Evolutionary conservation across 2,329 filamentous ascomycete genomes (phyloP).

Genomic region (Chaetomium sp.): DNA sequence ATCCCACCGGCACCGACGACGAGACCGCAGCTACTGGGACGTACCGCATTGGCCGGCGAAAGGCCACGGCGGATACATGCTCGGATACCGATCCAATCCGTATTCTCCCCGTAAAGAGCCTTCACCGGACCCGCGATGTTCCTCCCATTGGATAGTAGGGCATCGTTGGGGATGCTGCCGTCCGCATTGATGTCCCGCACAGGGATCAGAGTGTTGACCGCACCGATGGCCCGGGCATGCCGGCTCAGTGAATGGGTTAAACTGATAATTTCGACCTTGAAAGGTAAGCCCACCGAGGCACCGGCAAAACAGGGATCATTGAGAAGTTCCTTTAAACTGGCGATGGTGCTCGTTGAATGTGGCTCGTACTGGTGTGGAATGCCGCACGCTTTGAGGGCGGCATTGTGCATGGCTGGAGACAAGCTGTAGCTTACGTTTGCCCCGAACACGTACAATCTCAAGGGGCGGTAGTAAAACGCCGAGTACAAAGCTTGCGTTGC

Average conservation of each 20-base stretch:
- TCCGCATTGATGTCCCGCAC: constrained; percentile 51
- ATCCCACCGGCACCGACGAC: constrained; percentile 66
- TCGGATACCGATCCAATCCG: constrained; percentile 73
- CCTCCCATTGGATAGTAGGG: constrained; percentile 46
- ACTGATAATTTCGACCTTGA: constrained; percentile 67
- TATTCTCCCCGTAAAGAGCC: constrained; percentile 71
- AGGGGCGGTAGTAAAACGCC: constrained; percentile 59
- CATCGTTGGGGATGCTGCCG: constrained; percentile 50
- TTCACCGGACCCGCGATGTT: constrained; percentile 60
- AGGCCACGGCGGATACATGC: constrained; percentile 66
- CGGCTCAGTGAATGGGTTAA: constrained; percentile 63
- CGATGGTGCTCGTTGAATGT: constrained; percentile 55
- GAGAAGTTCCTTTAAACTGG: constrained; percentile 57
- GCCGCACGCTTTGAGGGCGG: constrained; percentile 60
- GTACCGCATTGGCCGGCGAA: constrained; percentile 63
- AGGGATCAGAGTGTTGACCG: constrained; percentile 69
- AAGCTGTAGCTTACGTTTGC: constrained; percentile 65
- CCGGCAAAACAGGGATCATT: constrained; percentile 64
- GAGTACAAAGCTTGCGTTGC: constrained; percentile 60
- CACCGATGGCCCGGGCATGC: constrained; percentile 68
- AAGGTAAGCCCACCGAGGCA: constrained; percentile 64
- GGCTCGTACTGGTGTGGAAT: constrained; percentile 63
- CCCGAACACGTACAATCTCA: constrained; percentile 71
- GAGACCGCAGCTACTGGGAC: constrained; percentile 48
- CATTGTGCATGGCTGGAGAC: constrained; percentile 72